Evolutionary conservation across 768 basidiomycete genomes (phyloP), one percentile per base, ranked within the genome.

Genomic region (Lactarius evosmus): DNA sequence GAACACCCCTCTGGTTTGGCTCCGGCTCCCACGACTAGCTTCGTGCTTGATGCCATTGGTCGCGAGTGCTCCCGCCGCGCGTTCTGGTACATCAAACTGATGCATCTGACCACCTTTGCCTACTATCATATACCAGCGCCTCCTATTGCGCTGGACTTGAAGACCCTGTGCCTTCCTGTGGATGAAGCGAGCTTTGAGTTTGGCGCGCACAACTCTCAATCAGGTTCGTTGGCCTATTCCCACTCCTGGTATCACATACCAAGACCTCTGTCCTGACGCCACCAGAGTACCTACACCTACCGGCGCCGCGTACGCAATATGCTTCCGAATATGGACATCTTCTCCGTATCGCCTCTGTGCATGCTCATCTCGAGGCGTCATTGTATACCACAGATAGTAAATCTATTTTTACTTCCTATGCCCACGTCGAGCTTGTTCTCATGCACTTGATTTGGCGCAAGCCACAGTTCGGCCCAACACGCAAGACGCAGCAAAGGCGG

Each of bases 171-270:
- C 55, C 77, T 93, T 38, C 91, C 91, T n/a, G 84, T 85, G 8
- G 89, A 92, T 70, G 91, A 93, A 74, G 85, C 88, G 9, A 86
- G 83, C 72, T 93, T 92, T 69, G 90, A 93, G 73, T 76, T 93
- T 19, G 69, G 71, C 27, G 65, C 66, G 17, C 56, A 70, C 56
- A 59, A 64, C 16, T 61, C 38, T 44, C 62, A 61, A 46, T 49
- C 62, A 25, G 66, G 68, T 69, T 19, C 63, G 62, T 65, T 25
- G 5, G 14, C n/a, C 7, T 66, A 17, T 25, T 60, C 14, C 38
- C 55, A 32, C 8, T 55, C 12, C 50, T 56, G 38, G 52, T 56
- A 29, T 16, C 27, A 27, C 19, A 8, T 55, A n/a, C 8, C 9
- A 27, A 32, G 33, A 51, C 44, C 33, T 29, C 7, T 29, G 16